A percentile compares a stretch with the other conserved stretches of the same genome.
Conservation (phyloP, 1,284 basidiomycete genomes). For the Leccinum griseonigrum region DNA sequence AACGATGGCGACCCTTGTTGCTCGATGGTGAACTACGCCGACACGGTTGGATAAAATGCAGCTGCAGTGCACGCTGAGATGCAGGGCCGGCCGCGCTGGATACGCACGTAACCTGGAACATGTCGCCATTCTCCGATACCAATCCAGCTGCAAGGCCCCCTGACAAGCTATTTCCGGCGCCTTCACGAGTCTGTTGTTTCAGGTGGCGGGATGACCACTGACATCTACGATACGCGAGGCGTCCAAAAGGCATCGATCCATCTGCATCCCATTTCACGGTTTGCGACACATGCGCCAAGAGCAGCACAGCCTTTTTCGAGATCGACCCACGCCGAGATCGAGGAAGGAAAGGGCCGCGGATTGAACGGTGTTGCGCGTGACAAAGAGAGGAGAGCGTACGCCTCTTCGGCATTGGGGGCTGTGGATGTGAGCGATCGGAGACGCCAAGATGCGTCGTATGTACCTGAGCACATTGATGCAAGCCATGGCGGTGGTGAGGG, state of each 20-base stretch:
- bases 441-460: constrained; percentile 2
- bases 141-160: constrained; percentile 82
- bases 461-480: constrained; percentile 68
- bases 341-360: constrained; percentile 59
- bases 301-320: constrained; percentile 55
- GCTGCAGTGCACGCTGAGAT: constrained; percentile 42
- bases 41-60: constrained; percentile 69
- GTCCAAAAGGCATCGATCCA: constrained; percentile 85
- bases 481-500: constrained; percentile 61
- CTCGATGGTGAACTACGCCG: constrained; percentile 82
- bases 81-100: constrained; percentile 4
- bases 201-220: constrained; percentile 16
- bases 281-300: constrained; percentile 72
- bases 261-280: constrained; percentile 38
- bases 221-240: constrained; percentile 69
- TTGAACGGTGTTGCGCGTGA: constrained; percentile 54
- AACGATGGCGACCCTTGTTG: constrained; percentile 71
- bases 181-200: constrained; percentile 36
- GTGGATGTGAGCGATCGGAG: constrained; percentile 6
- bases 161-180: constrained; percentile 86
- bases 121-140: constrained; percentile 52
- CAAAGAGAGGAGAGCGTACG: constrained; percentile 60
- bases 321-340: constrained; percentile 51
- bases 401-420: constrained; percentile 80
- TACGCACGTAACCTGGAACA: constrained; percentile 54